Evolutionary conservation across 495 filamentous ascomycete species (phyloP), one percentile per base, ranked within the genome.

Genomic region (Alectoria sarmentosa): DNA sequence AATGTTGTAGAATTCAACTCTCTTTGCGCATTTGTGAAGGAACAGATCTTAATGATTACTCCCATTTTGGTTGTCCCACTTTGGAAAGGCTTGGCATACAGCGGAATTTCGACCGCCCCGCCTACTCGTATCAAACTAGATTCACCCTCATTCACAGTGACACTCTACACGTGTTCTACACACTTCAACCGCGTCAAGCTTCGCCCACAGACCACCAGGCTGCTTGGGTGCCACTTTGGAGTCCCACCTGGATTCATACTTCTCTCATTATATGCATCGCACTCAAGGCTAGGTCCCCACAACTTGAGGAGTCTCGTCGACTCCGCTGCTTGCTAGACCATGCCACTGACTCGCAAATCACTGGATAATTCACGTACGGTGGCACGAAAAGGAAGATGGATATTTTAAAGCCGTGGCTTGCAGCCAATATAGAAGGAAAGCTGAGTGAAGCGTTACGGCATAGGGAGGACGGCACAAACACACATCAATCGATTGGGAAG

Each of bases 51-150:
- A 3, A 11, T 0, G 15, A 21, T 44, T 6, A 44, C 26, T 30
- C 30, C 30, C 17, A 10, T 34, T 32, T 34, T 34, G 2, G 13
- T 15, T 34, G 37, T 39, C 52, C 39, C 52, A 39, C 42, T 58
- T 26, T 41, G 9, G 26, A 39, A 65, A 60, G n/a, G 42, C 63
- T 65, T 65, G 63, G 63, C 63, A 54, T 38, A 21, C 55, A 59
- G 38, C 55, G 62, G 54, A 52, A 52, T 52, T 30, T 52, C 13
- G 7, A 52, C 48, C 26, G 48, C 48, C 13, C 48, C n/a, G n/a
- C n/a, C n/a, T n/a, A n/a, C n/a, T n/a, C n/a, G 21, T 3, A 3
- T 46, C 8, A 46, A 46, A n/a, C 10, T 15, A n/a, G 10, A 13
- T n/a, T 15, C 4, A 1, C 4, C 23, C 17, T 1, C 26, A 28